Evolutionary conservation across 1,284 basidiomycete genomes (phyloP).

Genomic region (Leccinum griseonigrum): DNA sequence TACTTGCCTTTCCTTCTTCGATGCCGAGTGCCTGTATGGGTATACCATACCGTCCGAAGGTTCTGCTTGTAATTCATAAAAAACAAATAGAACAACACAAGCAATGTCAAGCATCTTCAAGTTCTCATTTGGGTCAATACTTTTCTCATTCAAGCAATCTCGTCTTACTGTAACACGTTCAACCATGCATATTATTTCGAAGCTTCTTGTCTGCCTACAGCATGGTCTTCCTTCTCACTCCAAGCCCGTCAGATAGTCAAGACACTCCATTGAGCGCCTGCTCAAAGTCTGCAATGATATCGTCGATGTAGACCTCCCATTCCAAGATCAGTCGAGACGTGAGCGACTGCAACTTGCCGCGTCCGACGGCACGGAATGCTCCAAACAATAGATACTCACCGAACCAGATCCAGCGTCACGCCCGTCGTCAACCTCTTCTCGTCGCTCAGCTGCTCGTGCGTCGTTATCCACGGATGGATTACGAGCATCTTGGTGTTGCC

Average conservation of each 20-base stretch:
- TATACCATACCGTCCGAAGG: no score
- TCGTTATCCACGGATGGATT: constrained; percentile 83
- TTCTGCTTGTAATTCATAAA: no score
- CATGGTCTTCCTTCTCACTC: not conserved
- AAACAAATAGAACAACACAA: no score
- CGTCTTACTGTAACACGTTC: no score
- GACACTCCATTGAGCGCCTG: constrained; percentile 20
- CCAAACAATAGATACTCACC: constrained; percentile 38
- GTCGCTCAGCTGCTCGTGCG: constrained; percentile 74
- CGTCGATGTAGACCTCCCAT: constrained; percentile 50
- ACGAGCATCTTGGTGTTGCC: constrained; percentile 84
- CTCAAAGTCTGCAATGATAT: constrained; percentile 86
- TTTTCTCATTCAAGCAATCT: no score
- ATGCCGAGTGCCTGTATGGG: no score
- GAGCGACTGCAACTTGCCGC: not conserved
- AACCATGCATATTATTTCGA: no score
- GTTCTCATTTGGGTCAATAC: no score
- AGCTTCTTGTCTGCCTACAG: not conserved
- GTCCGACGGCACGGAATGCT: no score
- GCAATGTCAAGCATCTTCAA: no score
- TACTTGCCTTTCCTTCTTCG: no score
- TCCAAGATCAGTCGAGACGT: not conserved
- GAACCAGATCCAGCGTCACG: constrained; percentile 80
- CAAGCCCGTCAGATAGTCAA: not conserved
- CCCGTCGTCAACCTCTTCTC: constrained; percentile 71